Percentiles rank a stretch among this genome's conserved stretches.
phyloP scores from a whole-genome alignment of 345 rosid genomes.

The Aquilaria yunnanensis region DNA sequence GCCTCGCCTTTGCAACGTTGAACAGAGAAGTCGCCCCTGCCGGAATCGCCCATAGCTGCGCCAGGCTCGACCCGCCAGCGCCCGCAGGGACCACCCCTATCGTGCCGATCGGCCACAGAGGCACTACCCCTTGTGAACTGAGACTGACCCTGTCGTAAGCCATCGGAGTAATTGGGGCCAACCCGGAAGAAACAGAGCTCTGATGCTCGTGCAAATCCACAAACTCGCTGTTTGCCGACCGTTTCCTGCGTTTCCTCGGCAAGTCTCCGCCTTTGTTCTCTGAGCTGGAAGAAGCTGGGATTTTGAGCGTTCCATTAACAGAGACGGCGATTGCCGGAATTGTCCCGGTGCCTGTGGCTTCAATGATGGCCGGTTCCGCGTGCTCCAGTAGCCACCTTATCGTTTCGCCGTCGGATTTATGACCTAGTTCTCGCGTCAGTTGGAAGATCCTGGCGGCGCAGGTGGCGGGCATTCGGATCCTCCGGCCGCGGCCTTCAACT shows the following conservation, averaged over 20 bases:
- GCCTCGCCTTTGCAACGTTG: constrained; percentile 23
- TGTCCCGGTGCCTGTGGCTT: constrained; percentile 73
- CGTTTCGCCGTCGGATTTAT: constrained; percentile 77
- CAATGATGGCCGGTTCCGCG: constrained; percentile 65
- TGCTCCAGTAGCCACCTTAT: constrained; percentile 67
- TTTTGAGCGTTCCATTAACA: constrained; percentile 59
- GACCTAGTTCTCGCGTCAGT: constrained; percentile 68
- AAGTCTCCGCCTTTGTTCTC: constrained; percentile 23
- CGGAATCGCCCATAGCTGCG: constrained; percentile 50
- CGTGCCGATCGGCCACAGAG: constrained; percentile 51
- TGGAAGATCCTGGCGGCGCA: constrained; percentile 86
- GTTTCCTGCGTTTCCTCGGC: constrained; percentile 37
- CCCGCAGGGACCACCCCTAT: constrained; percentile 11
- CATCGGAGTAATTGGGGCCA: constrained; percentile 42
- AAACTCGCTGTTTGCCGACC: constrained; percentile 40
- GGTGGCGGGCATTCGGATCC: constrained; percentile 65
- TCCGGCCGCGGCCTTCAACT: constrained; percentile 85
- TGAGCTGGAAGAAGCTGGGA: constrained; percentile 36
- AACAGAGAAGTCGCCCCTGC: constrained; percentile 39
- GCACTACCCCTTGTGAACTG: constrained; percentile 35
- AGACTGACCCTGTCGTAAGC: constrained; percentile 16
- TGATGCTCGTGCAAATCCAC: constrained; percentile 33
- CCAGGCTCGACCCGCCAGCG: constrained; percentile 28
- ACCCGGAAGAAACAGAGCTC: constrained; percentile 44
- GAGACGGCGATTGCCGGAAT: constrained; percentile 82